A percentile compares a stretch with the other conserved stretches of the same genome.
These are phyloP conservation scores for Eruca vesicaria DNA, from an alignment of 441 rosid genomes.

Conservation along the genomic window DNA sequence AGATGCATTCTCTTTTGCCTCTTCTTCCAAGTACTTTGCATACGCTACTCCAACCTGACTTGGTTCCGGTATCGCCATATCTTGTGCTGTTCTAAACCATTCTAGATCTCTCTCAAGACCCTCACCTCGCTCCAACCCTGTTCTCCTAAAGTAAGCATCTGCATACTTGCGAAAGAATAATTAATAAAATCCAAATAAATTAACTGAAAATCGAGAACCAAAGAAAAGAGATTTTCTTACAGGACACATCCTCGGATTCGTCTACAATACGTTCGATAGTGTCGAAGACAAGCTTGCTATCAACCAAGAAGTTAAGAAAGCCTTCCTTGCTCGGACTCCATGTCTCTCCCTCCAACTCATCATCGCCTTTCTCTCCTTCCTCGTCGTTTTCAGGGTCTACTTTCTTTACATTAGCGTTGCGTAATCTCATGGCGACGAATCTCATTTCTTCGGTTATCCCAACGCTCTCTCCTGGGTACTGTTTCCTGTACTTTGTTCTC, in stretches of 20 bases:
- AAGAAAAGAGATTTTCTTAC: conserved; percentile 43
- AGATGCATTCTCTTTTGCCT: conserved; percentile 72
- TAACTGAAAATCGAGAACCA: background rate
- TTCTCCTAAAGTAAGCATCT: conserved; percentile 89
- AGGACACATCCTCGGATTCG: conserved; percentile 75
- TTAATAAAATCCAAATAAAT: background rate
- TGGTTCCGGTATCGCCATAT: conserved; percentile 59
- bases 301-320: conserved; percentile 71
- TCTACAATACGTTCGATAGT: conserved; percentile 78
- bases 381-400: conserved; percentile 37
- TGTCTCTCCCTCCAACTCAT: conserved; percentile 29
- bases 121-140: conserved; percentile 76
- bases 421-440: conserved; percentile 88
- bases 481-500: conserved; percentile 69
- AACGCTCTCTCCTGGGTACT: conserved; percentile 73
- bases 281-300: conserved; percentile 74
- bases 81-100: conserved; percentile 51
- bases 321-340: conserved; percentile 81
- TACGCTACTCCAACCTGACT: conserved; percentile 64
- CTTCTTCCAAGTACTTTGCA: conserved; percentile 67
- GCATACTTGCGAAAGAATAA: conserved; percentile 12
- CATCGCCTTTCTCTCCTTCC: background rate
- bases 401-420: conserved; percentile 63
- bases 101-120: conserved; percentile 65
- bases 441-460: conserved; percentile 95